These are phyloP conservation scores for Acrocalymma vagum DNA, from an alignment of 2,329 filamentous ascomycete species.

Conservation along the genomic window DNA sequence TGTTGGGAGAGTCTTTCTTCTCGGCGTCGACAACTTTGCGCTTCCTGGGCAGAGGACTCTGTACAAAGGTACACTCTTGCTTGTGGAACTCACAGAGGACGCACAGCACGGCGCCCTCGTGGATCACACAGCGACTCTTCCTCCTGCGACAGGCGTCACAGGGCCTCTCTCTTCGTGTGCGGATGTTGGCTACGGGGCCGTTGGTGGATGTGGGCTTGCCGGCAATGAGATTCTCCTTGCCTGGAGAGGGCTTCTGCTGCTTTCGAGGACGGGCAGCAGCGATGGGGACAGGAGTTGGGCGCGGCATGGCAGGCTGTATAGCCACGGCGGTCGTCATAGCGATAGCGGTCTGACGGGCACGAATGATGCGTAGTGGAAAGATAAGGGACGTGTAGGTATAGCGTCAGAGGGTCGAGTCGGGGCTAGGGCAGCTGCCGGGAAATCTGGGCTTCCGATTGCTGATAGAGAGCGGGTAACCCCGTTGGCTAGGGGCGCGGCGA, in stretches of 20 bases:
- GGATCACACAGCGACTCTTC: constrained; percentile 79
- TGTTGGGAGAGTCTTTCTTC: constrained; percentile 65
- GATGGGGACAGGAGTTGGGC: constrained; percentile 55
- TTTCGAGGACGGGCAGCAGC: constrained; percentile 55
- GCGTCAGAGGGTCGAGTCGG: constrained; percentile 27
- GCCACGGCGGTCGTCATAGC: constrained; percentile 59
- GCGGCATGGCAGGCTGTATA: constrained; percentile 55
- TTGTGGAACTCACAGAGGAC: constrained; percentile 80
- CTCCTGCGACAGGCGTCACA: constrained; percentile 76
- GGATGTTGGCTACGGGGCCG: constrained; percentile 47
- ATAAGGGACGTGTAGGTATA: constrained; percentile 38
- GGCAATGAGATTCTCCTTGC: constrained; percentile 53
- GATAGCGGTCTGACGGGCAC: constrained; percentile 30
- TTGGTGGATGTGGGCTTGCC: constrained; percentile 46
- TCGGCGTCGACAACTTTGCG: constrained; percentile 75
- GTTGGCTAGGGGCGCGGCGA: constrained; percentile 38
- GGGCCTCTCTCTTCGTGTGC: constrained; percentile 51
- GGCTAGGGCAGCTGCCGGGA: constrained; percentile 26
- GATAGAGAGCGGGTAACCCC: constrained; percentile 36
- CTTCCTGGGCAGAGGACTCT: constrained; percentile 80
- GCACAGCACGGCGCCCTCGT: constrained; percentile 77
- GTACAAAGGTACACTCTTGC: constrained; percentile 80
- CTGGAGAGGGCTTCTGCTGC: constrained; percentile 49
- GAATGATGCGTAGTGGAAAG: constrained; percentile 28
- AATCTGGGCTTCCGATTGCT: constrained; percentile 29